A percentile compares a stretch with the other conserved stretches of the same genome.
These are phyloP conservation scores for Talaromyces sp. DNA, from an alignment of 2,329 filamentous ascomycete species.

Conservation along the genomic window DNA sequence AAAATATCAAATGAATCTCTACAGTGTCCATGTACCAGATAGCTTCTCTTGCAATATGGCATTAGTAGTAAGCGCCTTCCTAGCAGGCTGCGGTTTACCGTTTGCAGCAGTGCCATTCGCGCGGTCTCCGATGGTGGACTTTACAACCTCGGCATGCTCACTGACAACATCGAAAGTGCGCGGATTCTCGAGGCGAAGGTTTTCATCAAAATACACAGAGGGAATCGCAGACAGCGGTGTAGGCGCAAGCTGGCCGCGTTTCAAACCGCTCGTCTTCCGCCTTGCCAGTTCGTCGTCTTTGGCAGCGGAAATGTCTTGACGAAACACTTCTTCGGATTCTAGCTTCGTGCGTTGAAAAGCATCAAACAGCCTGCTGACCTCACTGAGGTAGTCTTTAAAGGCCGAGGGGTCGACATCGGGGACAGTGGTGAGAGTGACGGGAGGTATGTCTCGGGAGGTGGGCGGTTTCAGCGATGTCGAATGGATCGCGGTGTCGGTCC, in stretches of 20 bases:
- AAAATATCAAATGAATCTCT: conserved; percentile 91
- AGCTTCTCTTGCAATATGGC: conserved; percentile 97
- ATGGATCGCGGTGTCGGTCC: conserved; percentile 68
- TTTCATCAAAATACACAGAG: conserved; percentile 85
- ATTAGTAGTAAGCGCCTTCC: conserved; percentile 89
- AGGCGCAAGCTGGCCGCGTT: conserved; percentile 49
- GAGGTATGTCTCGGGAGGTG: conserved; percentile 86
- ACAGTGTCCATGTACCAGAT: conserved; percentile 99
- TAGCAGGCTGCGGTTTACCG: conserved; percentile 47
- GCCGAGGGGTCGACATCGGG: conserved; percentile 71
- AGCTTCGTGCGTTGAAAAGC: conserved; percentile 80
- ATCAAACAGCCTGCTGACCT: conserved; percentile 83
- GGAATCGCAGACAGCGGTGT: conserved; percentile 91
- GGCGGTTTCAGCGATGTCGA: conserved; percentile 75
- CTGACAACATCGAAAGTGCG: conserved; percentile 97
- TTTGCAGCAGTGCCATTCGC: conserved; percentile 56
- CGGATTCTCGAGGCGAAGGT: conserved; percentile 92
- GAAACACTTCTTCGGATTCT: conserved; percentile 57
- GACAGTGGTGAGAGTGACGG: conserved; percentile 85
- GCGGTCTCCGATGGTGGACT: conserved; percentile 46
- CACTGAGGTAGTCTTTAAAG: conserved; percentile 77
- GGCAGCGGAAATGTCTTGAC: conserved; percentile 30
- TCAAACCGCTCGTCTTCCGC: conserved; percentile 43
- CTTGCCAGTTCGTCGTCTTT: conserved; percentile 47
- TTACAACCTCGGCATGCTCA: conserved; percentile 90